Conservation (phyloP, 2,329 filamentous ascomycete genomes). For the Aphanocladium album region DNA sequence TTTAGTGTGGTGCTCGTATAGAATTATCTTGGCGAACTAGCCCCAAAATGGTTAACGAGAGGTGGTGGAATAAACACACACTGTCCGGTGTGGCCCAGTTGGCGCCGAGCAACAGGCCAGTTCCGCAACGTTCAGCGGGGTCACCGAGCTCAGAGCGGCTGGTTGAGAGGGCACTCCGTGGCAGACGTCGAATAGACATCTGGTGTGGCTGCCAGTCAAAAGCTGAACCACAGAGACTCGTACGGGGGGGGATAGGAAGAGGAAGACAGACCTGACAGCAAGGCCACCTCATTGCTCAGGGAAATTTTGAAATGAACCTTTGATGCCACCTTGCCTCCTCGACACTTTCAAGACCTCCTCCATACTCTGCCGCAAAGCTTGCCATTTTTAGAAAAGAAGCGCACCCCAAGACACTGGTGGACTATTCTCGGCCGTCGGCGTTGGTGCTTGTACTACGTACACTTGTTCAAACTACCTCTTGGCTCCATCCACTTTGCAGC, state of each 20-base stretch:
- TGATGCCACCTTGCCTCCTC: no score
- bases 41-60: not conserved
- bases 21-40: not conserved
- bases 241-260: not conserved
- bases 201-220: not conserved
- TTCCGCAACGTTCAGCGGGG: not conserved
- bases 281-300: not conserved
- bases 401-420: not conserved
- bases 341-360: not conserved
- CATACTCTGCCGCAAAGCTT: not conserved
- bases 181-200: not conserved
- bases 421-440: not conserved
- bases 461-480: not conserved
- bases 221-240: not conserved
- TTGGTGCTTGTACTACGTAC: not conserved
- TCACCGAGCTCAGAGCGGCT: not conserved
- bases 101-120: not conserved
- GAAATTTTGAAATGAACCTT: no score
- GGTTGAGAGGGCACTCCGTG: not conserved
- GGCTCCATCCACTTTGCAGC: not conserved
- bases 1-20: not conserved
- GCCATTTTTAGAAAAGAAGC: not conserved
- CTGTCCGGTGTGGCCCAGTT: not conserved
- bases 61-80: not conserved
- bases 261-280: not conserved